phyloP scores from a whole-genome alignment of 208 protist species.

The Trypanosoma brucei region DNA sequence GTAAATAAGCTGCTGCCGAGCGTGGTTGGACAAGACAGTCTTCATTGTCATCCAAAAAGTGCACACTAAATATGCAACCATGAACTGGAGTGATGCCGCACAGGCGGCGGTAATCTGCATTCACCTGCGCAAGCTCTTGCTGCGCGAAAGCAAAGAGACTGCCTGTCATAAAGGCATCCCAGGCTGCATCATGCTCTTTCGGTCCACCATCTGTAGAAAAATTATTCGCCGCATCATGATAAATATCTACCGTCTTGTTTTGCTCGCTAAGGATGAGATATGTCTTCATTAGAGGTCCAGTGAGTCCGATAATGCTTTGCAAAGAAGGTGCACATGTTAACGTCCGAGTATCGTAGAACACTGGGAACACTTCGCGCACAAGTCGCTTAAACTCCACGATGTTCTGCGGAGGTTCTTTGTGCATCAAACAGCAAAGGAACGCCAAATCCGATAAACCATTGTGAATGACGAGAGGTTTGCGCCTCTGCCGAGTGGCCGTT shows the following conservation, averaged over 20 bases:
- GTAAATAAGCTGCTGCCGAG: slow-evolving; percentile 1
- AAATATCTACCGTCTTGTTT: not conserved
- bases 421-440: slow-evolving; percentile 41
- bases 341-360: slow-evolving; percentile 60
- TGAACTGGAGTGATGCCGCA: slow-evolving; percentile 30
- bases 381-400: slow-evolving; percentile 39
- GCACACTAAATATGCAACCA: slow-evolving; percentile 28
- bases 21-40: slow-evolving; percentile 27
- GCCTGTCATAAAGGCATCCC: slow-evolving; percentile 58
- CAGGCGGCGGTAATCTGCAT: slow-evolving; percentile 18
- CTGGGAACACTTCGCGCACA: slow-evolving; percentile 41
- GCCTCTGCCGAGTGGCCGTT: slow-evolving; percentile 22
- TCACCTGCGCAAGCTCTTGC: slow-evolving; percentile 16
- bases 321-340: slow-evolving; percentile 36
- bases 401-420: slow-evolving; percentile 27
- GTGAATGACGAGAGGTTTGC: slow-evolving; percentile 52
- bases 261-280: slow-evolving; percentile 3
- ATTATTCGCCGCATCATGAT: not conserved
- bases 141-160: slow-evolving; percentile 41
- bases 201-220: not conserved
- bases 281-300: slow-evolving; percentile 33
- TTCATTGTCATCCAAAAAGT: slow-evolving; percentile 19
- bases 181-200: slow-evolving; percentile 28
- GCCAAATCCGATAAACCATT: slow-evolving; percentile 63
- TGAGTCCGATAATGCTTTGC: slow-evolving; percentile 36